Evolutionary conservation across 2,329 filamentous ascomycete species (phyloP).

Genomic region (Verticillium zaregamsianum): DNA sequence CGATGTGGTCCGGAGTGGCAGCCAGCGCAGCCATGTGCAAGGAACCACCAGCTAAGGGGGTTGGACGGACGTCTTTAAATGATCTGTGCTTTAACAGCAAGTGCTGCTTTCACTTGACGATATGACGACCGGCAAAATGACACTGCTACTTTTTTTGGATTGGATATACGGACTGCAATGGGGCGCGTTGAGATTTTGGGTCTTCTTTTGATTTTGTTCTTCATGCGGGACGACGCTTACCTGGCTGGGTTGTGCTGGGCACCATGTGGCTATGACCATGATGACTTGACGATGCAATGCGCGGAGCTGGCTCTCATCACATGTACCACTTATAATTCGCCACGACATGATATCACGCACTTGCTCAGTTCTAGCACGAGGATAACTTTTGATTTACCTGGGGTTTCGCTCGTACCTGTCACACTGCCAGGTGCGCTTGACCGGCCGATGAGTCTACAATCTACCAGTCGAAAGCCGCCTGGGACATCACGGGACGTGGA

Average conservation of each 20-base stretch:
- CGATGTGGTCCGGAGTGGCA: slow-evolving; percentile 47
- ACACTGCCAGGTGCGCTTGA: not conserved
- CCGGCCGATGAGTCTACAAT: no score
- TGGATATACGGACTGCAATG: not conserved
- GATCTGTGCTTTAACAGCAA: not conserved
- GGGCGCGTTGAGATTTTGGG: not conserved
- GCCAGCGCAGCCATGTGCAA: slow-evolving; percentile 24
- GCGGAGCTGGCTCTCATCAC: not conserved
- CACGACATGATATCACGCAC: not conserved
- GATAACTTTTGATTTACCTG: not conserved
- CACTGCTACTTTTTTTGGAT: not conserved
- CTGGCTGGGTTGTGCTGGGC: not conserved
- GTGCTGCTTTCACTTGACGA: not conserved
- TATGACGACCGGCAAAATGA: not conserved
- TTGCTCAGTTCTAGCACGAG: not conserved
- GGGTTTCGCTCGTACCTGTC: not conserved
- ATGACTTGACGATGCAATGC: not conserved
- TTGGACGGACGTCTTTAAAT: not conserved
- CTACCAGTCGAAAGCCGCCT: no score
- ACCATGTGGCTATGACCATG: not conserved
- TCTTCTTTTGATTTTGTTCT: not conserved
- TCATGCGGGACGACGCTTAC: not conserved
- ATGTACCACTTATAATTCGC: not conserved
- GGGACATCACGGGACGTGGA: no score
- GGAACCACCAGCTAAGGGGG: not conserved